Percentiles rank a stretch among this genome's conserved stretches.
Conservation (phyloP, 2,329 filamentous ascomycete species). For the Septoria petroselini region DNA sequence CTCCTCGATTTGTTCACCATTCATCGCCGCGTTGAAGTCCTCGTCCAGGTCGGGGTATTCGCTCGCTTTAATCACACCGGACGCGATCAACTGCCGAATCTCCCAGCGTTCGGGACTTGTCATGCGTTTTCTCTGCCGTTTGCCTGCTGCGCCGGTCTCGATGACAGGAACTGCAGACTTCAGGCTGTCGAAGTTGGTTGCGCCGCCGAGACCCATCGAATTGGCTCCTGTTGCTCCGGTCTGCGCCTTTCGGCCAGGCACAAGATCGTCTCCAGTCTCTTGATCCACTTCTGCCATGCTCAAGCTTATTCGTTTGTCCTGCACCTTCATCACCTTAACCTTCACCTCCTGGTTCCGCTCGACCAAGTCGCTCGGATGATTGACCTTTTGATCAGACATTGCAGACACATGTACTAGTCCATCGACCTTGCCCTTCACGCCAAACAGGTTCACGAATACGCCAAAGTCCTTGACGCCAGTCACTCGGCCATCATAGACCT, state of each 20-base stretch:
- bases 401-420: constrained; percentile 92
- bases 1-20: constrained; percentile 83
- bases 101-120: constrained; percentile 98
- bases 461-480: constrained; percentile 95
- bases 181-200: constrained; percentile 45
- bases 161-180: constrained; percentile 55
- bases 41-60: constrained; percentile 95
- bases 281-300: constrained; percentile 99
- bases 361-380: constrained; percentile 86
- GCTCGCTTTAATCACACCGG: constrained; percentile 84
- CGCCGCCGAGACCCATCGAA: constrained; percentile 71
- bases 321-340: constrained; percentile 86
- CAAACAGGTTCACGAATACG: constrained; percentile 86
- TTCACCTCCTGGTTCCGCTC: constrained; percentile 78
- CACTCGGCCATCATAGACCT: constrained; percentile 85
- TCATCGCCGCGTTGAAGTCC: constrained; percentile 83
- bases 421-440: constrained; percentile 83
- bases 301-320: constrained; percentile 75
- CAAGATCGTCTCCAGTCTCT: constrained; percentile 75
- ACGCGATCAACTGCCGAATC: constrained; percentile 92
- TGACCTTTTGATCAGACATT: constrained; percentile 80
- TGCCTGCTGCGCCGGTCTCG: constrained; percentile 52
- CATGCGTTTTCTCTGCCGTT: constrained; percentile 79
- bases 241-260: constrained; percentile 71
- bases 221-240: constrained; percentile 90